Evolutionary conservation across 1,284 basidiomycete species (phyloP).

Genomic region (Irpex rosettiformis): DNA sequence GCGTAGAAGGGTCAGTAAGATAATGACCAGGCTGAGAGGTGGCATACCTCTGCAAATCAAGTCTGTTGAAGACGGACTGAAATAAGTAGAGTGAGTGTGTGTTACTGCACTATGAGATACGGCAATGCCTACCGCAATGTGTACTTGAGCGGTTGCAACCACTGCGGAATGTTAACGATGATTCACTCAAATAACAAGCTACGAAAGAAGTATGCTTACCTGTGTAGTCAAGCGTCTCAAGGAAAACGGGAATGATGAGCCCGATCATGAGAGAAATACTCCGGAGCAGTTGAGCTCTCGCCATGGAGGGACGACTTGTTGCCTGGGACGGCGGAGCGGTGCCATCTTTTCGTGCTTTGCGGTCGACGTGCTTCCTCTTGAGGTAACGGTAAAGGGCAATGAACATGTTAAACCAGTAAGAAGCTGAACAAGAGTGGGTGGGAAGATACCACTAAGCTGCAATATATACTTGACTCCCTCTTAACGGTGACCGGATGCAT

Average conservation of each 20-base stretch:
- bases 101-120: not conserved
- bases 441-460: not conserved
- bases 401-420: not conserved
- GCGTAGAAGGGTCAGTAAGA: constrained; percentile 1
- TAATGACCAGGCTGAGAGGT: constrained; percentile 12
- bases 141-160: constrained; percentile 50
- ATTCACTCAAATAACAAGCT: no score
- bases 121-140: constrained; percentile 38
- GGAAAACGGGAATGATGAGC: constrained; percentile 26
- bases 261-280: constrained; percentile 23
- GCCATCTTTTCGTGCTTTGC: not conserved
- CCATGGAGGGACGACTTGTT: not conserved
- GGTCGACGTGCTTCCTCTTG: not conserved
- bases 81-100: not conserved
- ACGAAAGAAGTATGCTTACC: constrained; percentile 25
- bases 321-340: not conserved
- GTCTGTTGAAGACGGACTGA: constrained; percentile 42
- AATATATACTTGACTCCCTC: not conserved
- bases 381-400: not conserved
- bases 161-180: constrained; percentile 28
- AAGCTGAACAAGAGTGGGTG: not conserved
- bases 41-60: constrained; percentile 42
- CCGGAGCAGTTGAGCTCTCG: constrained; percentile 11
- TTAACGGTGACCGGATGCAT: not conserved
- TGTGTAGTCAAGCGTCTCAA: constrained; percentile 40